Evolutionary conservation across 805 yeast species (phyloP), one percentile per base, ranked within the genome.

Genomic region (Hermanozyma aechmeae): DNA sequence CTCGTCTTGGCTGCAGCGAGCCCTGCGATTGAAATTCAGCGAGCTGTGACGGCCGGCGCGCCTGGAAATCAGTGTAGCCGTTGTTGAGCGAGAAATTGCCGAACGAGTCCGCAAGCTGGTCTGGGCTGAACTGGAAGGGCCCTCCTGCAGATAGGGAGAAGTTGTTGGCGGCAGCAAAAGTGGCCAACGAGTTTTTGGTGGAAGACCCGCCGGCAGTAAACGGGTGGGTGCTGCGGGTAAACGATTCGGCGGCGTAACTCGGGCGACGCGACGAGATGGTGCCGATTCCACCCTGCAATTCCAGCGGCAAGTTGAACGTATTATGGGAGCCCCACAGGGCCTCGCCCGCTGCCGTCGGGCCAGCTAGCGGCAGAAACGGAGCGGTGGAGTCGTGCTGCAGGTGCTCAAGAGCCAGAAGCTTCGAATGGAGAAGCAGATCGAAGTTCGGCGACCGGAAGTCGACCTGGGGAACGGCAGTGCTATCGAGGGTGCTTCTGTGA

Each of bases 261-360:
- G 87, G 85, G 52, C 92, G 68, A 52, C 92, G 65, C 8, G 80
- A 71, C 15, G 71, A 67, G 24, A 76, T 73, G 32, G 61, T 73
- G 16, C 73, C 72, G 3, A 76, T 56, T 0, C 82, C 82, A 25
- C 82, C 81, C 48, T 75, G 80, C 22, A 76, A 57, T 40, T 76
- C 81, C 5, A 58, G 32, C 0, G 83, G 82, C 29, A 76, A 52
- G 35, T 51, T 56, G 47, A 71, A 70, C 24, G 61, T 30, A 38
- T 62, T 62, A 10, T 9, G 13, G 24, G 8, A 13, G 20, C 20
- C 20, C 7, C 7, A 17, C 24, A 6, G 6, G 24, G 7, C n/a
- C n/a, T 11, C 24, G 12, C 6, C 8, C 12, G 6, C n/a, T 10
- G n/a, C 13, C 13, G 6, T 6, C 13, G 7, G 24, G 24, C 7